Evolutionary conservation across 148 eudicot genomes (phyloP).

Genomic region (Talinum fruticosum): DNA sequence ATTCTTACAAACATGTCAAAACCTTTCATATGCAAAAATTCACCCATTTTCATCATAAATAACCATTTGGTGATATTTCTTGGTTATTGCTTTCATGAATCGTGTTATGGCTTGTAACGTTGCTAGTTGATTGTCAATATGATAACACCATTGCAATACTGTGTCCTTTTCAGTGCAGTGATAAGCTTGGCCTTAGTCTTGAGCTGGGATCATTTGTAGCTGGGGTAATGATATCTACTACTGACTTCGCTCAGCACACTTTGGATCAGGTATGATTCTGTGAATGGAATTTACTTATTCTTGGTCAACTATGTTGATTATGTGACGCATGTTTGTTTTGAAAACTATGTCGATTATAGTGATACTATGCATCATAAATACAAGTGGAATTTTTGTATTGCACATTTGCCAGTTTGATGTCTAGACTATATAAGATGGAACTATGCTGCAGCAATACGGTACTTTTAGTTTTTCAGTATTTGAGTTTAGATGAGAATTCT

Average conservation of each 20-base stretch:
- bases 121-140: background rate
- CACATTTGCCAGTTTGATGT: background rate
- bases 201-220: conserved; percentile 98
- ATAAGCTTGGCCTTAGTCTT: conserved; percentile 97
- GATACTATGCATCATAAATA: background rate
- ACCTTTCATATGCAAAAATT: no score
- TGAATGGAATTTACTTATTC: conserved; percentile 1
- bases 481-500: background rate
- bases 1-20: no score
- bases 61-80: background rate
- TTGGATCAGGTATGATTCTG: conserved; percentile 75
- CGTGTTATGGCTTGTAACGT: conserved; percentile 13
- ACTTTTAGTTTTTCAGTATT: background rate
- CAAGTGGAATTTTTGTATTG: background rate
- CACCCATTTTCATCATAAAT: no score
- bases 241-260: conserved; percentile 96
- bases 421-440: background rate
- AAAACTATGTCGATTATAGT: background rate
- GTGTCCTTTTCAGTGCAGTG: conserved; percentile 76
- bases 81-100: background rate
- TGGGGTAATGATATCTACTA: conserved; percentile 98
- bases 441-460: no score
- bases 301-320: background rate
- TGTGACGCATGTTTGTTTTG: conserved; percentile 9
- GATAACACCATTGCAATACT: conserved; percentile 7